Percentiles rank a stretch among this genome's conserved stretches.
Conservation (phyloP, 495 filamentous ascomycete species). For the Penicillium goetzii region DNA sequence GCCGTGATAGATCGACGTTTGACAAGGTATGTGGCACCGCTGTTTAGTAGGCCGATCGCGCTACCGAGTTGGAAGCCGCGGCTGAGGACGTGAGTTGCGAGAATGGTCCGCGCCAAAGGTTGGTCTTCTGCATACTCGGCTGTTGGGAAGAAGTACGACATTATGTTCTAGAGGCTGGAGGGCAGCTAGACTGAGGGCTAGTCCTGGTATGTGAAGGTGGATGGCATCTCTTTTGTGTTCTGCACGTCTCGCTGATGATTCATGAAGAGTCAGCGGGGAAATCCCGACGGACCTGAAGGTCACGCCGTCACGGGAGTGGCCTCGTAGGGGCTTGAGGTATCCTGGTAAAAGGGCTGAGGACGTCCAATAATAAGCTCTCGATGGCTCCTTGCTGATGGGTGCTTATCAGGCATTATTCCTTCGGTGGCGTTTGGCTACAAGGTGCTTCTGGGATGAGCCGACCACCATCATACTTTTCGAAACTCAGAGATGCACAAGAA, state of each 20-base stretch:
- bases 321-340: neutral
- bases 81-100: conserved; percentile 59
- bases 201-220: neutral
- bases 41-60: conserved; percentile 42
- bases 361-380: no score
- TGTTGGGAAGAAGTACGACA: conserved; percentile 58
- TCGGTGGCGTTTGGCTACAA: no score
- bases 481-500: no score
- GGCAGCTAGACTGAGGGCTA: neutral
- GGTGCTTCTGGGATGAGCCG: no score
- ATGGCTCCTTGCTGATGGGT: no score
- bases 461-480: no score
- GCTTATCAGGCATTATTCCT: no score
- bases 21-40: conserved; percentile 15
- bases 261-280: neutral
- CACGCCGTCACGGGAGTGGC: neutral
- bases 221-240: neutral
- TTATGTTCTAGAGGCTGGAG: conserved; percentile 19
- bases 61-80: conserved; percentile 55
- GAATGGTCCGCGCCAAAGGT: conserved; percentile 52
- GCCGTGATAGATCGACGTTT: conserved; percentile 19
- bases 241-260: neutral
- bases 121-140: conserved; percentile 65
- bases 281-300: neutral
- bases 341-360: no score